These are phyloP conservation scores for Diplosphaera chodatii DNA, from an alignment of 139 green algal species.

Conservation along the genomic window DNA sequence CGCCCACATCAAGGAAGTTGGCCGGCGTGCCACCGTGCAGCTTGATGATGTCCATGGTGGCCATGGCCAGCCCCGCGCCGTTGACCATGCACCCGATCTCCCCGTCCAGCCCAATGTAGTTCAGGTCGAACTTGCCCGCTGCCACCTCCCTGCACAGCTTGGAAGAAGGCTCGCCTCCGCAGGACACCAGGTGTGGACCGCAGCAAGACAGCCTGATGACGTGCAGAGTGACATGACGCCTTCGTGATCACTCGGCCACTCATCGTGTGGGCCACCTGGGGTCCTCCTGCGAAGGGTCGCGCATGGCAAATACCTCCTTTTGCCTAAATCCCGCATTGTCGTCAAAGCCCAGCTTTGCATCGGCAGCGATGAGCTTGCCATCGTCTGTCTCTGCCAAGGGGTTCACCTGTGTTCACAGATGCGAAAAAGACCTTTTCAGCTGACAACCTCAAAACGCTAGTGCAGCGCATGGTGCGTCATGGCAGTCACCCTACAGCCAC, in stretches of 20 bases:
- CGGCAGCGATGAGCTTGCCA: conserved; percentile 82
- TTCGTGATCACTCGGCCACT: too few relatives aligned
- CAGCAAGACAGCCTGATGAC: too few relatives aligned
- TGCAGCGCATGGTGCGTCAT: too few relatives aligned
- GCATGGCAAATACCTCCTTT: conserved; percentile 86
- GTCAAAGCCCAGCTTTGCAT: conserved; percentile 98
- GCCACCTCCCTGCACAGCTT: conserved; percentile 64
- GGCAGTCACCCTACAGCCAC: too few relatives aligned
- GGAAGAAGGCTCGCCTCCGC: too few relatives aligned
- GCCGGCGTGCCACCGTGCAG: conserved; percentile 85
- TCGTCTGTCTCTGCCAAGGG: conserved; percentile 83
- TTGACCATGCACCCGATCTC: conserved; percentile 97
- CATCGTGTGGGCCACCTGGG: too few relatives aligned
- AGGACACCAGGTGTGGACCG: too few relatives aligned
- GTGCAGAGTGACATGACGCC: too few relatives aligned
- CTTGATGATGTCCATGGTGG: conserved; percentile 99
- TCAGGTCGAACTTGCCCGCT: conserved; percentile 88
- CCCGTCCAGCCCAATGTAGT: conserved; percentile 99
- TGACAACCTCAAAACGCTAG: too few relatives aligned
- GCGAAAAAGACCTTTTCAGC: too few relatives aligned
- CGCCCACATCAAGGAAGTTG: conserved; percentile 98
- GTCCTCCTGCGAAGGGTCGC: conserved; percentile 85
- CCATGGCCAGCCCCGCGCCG: conserved; percentile 96
- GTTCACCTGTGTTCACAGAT: conserved; percentile 72
- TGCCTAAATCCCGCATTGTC: conserved; percentile 95